A percentile compares a stretch with the other conserved stretches of the same genome.
phyloP scores from a whole-genome alignment of 1,284 basidiomycete species.

The Stygiomarasmius scandens region DNA sequence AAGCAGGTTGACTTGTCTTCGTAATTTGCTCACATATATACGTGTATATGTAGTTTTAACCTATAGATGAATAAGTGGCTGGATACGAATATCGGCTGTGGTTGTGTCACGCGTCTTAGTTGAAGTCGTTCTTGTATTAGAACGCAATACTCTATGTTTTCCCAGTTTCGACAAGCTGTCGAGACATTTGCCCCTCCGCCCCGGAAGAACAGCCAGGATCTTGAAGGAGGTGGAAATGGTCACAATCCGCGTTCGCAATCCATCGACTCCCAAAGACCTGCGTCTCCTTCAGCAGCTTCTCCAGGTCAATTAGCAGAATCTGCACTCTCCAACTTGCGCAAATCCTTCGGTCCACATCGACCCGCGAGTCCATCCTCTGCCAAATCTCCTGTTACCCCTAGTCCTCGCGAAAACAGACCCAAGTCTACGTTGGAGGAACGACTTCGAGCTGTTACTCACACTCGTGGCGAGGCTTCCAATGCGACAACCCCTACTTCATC shows the following conservation, averaged over 20 bases:
- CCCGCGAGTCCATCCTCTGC: constrained; percentile 42
- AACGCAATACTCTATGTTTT: constrained; percentile 51
- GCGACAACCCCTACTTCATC: constrained; percentile 46
- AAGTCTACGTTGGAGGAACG: constrained; percentile 75
- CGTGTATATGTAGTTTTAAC: too few relatives aligned
- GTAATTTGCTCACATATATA: too few relatives aligned
- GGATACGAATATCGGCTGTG: not conserved
- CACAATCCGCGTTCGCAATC: constrained; percentile 34
- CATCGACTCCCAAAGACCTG: constrained; percentile 34
- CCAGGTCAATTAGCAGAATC: constrained; percentile 59
- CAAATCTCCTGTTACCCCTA: constrained; percentile 21
- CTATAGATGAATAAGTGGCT: too few relatives aligned
- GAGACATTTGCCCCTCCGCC: constrained; percentile 54
- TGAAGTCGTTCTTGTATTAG: not conserved
- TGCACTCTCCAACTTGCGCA: constrained; percentile 60
- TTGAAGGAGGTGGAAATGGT: constrained; percentile 8
- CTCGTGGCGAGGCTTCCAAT: constrained; percentile 55
- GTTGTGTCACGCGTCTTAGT: not conserved
- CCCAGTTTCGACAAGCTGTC: constrained; percentile 62
- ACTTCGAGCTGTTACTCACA: constrained; percentile 57
- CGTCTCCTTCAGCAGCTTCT: constrained; percentile 27
- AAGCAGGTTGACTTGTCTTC: not conserved
- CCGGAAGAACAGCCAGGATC: constrained; percentile 38
- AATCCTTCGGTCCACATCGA: constrained; percentile 60
- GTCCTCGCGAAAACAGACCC: constrained; percentile 25